Evolutionary conservation across 257 asterid species (phyloP).

Genomic region (Primulina tabacum): DNA sequence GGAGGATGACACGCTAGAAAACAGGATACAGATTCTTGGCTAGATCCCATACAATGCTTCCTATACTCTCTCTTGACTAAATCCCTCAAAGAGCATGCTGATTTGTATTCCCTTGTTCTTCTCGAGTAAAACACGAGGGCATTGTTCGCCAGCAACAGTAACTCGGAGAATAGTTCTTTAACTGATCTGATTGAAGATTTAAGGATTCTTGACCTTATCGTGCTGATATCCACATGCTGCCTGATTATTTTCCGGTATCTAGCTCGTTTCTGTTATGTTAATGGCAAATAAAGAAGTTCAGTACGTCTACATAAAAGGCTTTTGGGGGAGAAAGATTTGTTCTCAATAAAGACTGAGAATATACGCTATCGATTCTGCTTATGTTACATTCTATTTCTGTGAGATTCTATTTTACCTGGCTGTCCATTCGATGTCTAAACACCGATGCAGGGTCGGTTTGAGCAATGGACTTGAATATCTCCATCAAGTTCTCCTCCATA

Average conservation of each 20-base stretch:
- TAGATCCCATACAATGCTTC: slow-evolving; percentile 36
- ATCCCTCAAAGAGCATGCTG: slow-evolving; percentile 60
- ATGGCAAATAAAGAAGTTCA: not conserved
- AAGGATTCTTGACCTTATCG: slow-evolving; percentile 59
- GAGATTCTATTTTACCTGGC: slow-evolving; percentile 54
- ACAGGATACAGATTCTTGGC: slow-evolving; percentile 45
- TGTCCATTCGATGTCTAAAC: slow-evolving; percentile 84
- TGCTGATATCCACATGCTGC: slow-evolving; percentile 71
- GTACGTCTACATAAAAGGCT: not conserved
- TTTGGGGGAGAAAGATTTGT: no score
- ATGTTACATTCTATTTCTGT: not conserved
- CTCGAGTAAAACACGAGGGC: slow-evolving; percentile 82
- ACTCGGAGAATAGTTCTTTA: slow-evolving; percentile 72
- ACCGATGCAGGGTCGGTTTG: slow-evolving; percentile 61
- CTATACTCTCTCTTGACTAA: slow-evolving; percentile 55
- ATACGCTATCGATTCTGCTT: no score
- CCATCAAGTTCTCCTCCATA: slow-evolving; percentile 39
- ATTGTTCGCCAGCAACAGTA: slow-evolving; percentile 73
- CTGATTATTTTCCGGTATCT: slow-evolving; percentile 69
- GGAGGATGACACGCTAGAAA: slow-evolving; percentile 65
- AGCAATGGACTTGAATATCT: slow-evolving; percentile 52
- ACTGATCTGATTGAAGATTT: slow-evolving; percentile 45
- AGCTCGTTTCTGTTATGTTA: slow-evolving; percentile 63
- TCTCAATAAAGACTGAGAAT: no score
- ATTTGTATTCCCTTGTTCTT: slow-evolving; percentile 76